A percentile compares a stretch with the other conserved stretches of the same genome.
Evolutionary conservation across 139 green algal genomes (phyloP).

Genomic region (Haematococcus sp.): DNA sequence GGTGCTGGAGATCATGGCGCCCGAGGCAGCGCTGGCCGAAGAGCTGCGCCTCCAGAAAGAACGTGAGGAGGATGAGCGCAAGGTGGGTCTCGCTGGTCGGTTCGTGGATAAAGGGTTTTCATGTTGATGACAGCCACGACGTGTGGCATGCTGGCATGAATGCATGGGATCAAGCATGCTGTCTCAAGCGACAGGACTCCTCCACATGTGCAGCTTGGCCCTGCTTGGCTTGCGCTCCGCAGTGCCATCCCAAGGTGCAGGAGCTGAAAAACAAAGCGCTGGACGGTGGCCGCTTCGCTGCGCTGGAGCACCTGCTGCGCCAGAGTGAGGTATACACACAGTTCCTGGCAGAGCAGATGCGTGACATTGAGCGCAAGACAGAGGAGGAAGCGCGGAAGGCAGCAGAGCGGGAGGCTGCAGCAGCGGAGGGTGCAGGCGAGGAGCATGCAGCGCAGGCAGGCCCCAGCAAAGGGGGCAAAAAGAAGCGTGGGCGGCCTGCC

Average conservation of each 20-base stretch:
- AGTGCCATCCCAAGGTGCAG: neutral
- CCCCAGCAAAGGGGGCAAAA: conserved; percentile 21
- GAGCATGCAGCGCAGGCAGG: conserved; percentile 5
- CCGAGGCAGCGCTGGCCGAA: conserved; percentile 52
- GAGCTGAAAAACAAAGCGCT: neutral
- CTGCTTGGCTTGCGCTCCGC: neutral
- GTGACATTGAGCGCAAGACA: conserved; percentile 28
- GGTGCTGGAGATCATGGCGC: conserved; percentile 43
- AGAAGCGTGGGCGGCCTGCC: neutral
- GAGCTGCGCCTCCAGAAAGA: conserved; percentile 61
- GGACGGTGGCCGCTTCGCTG: neutral
- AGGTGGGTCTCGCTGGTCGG: neutral
- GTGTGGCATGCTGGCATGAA: neutral
- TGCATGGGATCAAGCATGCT: neutral
- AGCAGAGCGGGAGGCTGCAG: neutral
- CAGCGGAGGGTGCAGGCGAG: conserved; percentile 12
- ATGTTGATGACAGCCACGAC: neutral
- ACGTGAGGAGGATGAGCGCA: conserved; percentile 23
- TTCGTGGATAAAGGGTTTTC: neutral
- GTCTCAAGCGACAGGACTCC: neutral
- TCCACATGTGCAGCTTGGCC: neutral
- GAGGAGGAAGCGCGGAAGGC: neutral
- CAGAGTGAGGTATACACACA: conserved; percentile 79
- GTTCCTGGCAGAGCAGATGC: conserved; percentile 86
- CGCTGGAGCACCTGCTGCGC: conserved; percentile 43